Percentiles rank a stretch among this genome's conserved stretches.
These are phyloP conservation scores for Aspergillus japonicus DNA, from an alignment of 2,329 filamentous ascomycete species.

Conservation along the genomic window DNA sequence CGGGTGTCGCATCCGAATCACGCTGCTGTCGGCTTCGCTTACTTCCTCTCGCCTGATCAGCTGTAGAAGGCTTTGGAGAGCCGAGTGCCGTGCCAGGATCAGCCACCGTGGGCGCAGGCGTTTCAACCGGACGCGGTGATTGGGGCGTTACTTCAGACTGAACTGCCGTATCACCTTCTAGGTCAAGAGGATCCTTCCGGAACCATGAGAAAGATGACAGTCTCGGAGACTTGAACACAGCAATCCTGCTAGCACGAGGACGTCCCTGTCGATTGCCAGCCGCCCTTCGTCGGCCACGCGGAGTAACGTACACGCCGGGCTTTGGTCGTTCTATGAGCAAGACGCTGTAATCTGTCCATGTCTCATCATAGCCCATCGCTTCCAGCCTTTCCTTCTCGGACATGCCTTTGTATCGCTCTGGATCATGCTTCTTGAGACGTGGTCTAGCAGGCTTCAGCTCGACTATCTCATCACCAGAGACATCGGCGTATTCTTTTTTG, in stretches of 20 bases:
- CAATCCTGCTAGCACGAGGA: slow-evolving; percentile 39
- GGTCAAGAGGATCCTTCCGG: slow-evolving; percentile 10
- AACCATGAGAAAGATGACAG: slow-evolving; percentile 40
- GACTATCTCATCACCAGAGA: slow-evolving; percentile 12
- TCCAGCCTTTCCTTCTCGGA: slow-evolving; percentile 41
- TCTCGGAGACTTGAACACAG: slow-evolving; percentile 39
- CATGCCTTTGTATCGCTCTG: slow-evolving; percentile 27
- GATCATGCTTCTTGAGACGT: slow-evolving; percentile 16
- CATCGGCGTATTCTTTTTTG: slow-evolving; percentile 14
- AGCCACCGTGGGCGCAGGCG: background rate
- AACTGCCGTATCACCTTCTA: background rate
- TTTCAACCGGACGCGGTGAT: background rate
- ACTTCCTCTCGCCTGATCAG: background rate
- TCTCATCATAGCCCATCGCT: slow-evolving; percentile 41
- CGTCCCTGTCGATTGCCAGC: slow-evolving; percentile 40
- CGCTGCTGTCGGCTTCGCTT: slow-evolving; percentile 14
- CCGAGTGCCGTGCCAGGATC: background rate
- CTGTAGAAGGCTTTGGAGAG: background rate
- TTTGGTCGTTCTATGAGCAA: slow-evolving; percentile 37
- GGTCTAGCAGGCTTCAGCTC: slow-evolving; percentile 6
- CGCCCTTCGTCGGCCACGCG: slow-evolving; percentile 38
- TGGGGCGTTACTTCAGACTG: background rate
- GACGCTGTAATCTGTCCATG: slow-evolving; percentile 43
- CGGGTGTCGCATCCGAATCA: slow-evolving; percentile 4
- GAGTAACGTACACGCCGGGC: slow-evolving; percentile 44